Conservation (phyloP, 257 asterid genomes). For the Echium plantagineum region DNA sequence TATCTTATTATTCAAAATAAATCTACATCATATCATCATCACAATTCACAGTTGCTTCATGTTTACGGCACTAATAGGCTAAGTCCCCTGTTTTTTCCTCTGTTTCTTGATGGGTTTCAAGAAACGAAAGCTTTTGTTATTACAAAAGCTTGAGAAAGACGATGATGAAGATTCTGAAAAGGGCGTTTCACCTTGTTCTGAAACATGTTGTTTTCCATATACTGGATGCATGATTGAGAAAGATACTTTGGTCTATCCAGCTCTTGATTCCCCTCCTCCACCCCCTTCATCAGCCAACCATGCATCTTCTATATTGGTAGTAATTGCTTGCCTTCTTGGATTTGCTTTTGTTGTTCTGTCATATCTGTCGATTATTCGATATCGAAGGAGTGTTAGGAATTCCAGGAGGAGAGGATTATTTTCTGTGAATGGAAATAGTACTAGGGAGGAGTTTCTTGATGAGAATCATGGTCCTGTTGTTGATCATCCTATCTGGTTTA, state of each 20-base stretch:
- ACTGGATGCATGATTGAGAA: conserved; percentile 3
- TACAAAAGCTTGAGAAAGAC: neutral
- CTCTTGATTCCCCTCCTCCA: conserved; percentile 4
- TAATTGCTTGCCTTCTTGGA: conserved; percentile 48
- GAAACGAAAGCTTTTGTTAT: conserved; percentile 21
- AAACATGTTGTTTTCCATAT: conserved; percentile 14
- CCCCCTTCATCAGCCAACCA: conserved; percentile 7
- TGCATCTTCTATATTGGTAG: conserved; percentile 27
- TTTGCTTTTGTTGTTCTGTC: conserved; percentile 30
- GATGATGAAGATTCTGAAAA: neutral
- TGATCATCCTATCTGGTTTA: conserved; percentile 62
- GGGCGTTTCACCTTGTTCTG: conserved; percentile 4
- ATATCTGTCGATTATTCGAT: conserved; percentile 32
- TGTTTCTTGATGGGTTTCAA: conserved; percentile 17
- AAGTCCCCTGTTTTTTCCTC: neutral
- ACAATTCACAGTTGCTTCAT: neutral
- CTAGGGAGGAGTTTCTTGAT: conserved; percentile 23
- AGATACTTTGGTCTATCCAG: neutral
- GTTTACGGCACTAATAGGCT: neutral
- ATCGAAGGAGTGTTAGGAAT: conserved; percentile 19
- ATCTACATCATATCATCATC: neutral
- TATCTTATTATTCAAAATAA: no score
- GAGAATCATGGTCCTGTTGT: conserved; percentile 30
- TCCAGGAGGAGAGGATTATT: conserved; percentile 11
- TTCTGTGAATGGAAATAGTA: conserved; percentile 2